phyloP scores from a whole-genome alignment of 2,329 filamentous ascomycete species.

The Fonsecaea nubica region DNA sequence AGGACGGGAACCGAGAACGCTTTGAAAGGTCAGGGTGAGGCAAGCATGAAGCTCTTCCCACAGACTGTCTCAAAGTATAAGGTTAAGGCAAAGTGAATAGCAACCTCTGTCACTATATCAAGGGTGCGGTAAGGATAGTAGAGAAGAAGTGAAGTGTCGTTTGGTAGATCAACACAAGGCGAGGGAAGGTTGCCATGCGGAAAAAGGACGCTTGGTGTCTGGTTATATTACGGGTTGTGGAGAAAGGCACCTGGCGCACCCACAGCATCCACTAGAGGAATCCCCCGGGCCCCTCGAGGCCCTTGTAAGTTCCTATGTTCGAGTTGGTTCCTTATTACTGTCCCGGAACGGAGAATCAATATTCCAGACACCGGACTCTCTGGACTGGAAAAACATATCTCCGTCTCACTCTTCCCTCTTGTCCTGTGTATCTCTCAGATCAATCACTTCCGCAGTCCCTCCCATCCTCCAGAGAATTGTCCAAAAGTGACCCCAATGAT shows the following conservation, averaged over 20 bases:
- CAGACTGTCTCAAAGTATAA: background rate
- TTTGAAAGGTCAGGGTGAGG: slow-evolving; percentile 20
- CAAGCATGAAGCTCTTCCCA: slow-evolving; percentile 25
- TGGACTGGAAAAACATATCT: background rate
- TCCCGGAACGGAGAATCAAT: background rate
- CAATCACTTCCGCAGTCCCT: background rate
- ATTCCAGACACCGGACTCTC: background rate
- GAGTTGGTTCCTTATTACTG: background rate
- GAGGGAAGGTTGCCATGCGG: background rate
- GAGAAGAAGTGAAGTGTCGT: background rate
- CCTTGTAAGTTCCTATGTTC: background rate
- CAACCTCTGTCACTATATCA: slow-evolving; percentile 2
- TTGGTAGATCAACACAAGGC: slow-evolving; percentile 8
- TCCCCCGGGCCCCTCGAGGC: background rate
- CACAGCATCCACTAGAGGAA: background rate
- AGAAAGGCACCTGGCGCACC: background rate
- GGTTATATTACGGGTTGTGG: slow-evolving; percentile 5
- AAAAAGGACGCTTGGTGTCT: background rate
- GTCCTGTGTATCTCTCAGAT: background rate
- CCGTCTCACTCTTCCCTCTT: background rate
- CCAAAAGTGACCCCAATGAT: background rate
- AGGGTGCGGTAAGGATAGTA: background rate
- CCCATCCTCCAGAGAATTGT: background rate
- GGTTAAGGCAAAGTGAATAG: background rate
- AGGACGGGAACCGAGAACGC: slow-evolving; percentile 31